Base-by-base conservation (phyloP, 805 yeast genomes). In the Limtongozyma cylindracea region DNA sequence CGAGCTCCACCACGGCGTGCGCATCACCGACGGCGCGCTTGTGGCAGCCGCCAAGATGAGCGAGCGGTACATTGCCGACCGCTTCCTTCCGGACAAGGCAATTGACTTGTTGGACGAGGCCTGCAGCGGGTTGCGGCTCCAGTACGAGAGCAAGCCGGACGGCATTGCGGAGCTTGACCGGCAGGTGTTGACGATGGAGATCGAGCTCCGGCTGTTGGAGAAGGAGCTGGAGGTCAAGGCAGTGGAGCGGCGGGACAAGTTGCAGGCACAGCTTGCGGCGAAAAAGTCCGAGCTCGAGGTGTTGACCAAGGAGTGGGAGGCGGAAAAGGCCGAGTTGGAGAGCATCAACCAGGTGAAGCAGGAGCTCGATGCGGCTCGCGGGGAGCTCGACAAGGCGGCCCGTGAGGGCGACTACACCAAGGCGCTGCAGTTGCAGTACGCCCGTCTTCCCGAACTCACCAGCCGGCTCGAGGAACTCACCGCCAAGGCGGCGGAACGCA, bases 1-100 rank as follows among this genome's bases (percentile, higher is more conserved):
- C 41, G 98, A 84, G 39, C 94, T 84, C 3, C 98, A 84, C 36
- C 98, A 84, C 37, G 98, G 98, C 47, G 98, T 84, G 6, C 62
- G 93, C 30, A 77, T 84, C 27, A 61, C 84, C 3, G 98, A 84
- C 39, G 61, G 80, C 21, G 94, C 98, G 0, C 53, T 84, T 25
- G 95, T 84, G 2, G 73, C 93, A 0, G 94, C 96, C 8, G 93
- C 94, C 0, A 68, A 76, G 5, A 63, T 82, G 37, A 67, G 91
- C 21, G 76, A 78, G 38, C 58, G 98, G 30, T 84, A 84, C 41
- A 76, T 84, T 25, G 73, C 91, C 3, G 95, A 84, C 41, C 49
- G 96, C 24, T 80, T 67, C 35, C 49, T 84, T 18, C 98, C 98
- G 1, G 98, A 84, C 39, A 84, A 84, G 49, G 96, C 96, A 11